Evolutionary conservation across 2,329 filamentous ascomycete genomes (phyloP).

Genomic region (Simplicillium sp.): DNA sequence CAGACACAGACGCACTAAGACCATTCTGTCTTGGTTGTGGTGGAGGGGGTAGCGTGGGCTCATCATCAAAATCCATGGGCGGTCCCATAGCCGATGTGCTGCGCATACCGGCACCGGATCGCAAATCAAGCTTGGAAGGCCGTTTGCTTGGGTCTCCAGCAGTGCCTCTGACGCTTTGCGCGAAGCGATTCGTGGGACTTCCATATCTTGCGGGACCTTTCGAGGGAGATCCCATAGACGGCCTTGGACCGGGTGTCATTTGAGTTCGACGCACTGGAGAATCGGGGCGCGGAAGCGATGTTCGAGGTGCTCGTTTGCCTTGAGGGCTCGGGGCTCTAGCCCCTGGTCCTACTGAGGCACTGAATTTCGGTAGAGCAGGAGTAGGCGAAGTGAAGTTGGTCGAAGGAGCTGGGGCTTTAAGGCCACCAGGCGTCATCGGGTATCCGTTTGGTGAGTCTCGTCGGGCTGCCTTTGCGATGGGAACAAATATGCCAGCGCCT

Average conservation of each 20-base stretch:
- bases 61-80: constrained; percentile 45
- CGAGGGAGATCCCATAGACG: constrained; percentile 46
- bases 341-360: constrained; percentile 74
- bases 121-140: constrained; percentile 34
- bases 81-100: constrained; percentile 51
- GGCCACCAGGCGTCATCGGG: constrained; percentile 58
- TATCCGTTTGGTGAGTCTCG: constrained; percentile 48
- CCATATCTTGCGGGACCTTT: constrained; percentile 21
- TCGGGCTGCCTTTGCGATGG: constrained; percentile 68
- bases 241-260: constrained; percentile 49
- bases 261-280: constrained; percentile 68
- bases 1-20: constrained; percentile 43
- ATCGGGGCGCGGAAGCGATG: constrained; percentile 78
- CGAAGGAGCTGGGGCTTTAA: constrained; percentile 47
- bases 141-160: constrained; percentile 53
- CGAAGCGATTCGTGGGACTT: constrained; percentile 46
- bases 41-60: constrained; percentile 41
- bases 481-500: constrained; percentile 88
- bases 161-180: constrained; percentile 53
- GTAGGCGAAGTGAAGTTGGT: constrained; percentile 52
- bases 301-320: constrained; percentile 56
- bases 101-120: constrained; percentile 43
- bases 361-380: constrained; percentile 67
- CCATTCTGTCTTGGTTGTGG: constrained; percentile 45
- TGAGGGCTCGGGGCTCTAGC: constrained; percentile 59